phyloP scores from a whole-genome alignment of 2,329 filamentous ascomycete species.

The Karstenula rhodostoma region DNA sequence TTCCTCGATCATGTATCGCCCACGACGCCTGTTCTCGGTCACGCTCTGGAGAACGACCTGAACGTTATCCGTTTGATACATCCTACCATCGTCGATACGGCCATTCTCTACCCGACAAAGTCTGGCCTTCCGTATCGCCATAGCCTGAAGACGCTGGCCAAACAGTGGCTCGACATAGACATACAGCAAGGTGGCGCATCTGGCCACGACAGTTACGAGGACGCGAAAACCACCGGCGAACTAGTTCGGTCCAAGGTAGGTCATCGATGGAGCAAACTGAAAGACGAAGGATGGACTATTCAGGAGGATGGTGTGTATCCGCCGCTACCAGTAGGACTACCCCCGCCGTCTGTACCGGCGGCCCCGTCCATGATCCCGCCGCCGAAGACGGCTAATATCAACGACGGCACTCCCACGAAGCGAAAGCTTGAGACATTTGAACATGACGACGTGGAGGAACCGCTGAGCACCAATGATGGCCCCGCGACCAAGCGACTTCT shows the following conservation, averaged over 20 bases:
- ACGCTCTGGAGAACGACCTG: conserved; percentile 94
- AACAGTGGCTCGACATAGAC: conserved; percentile 72
- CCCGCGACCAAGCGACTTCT: conserved; percentile 36
- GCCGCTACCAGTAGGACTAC: conserved; percentile 34
- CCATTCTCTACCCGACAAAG: conserved; percentile 81
- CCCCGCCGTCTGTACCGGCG: conserved; percentile 21
- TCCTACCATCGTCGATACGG: conserved; percentile 83
- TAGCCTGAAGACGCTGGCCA: conserved; percentile 78
- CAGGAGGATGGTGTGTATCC: conserved; percentile 40
- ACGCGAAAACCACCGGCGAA: conserved; percentile 88
- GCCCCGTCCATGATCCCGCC: conserved; percentile 28
- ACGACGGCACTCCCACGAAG: conserved; percentile 29
- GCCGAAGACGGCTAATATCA: conserved; percentile 18
- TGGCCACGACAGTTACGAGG: conserved; percentile 93
- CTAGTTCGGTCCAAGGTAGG: conserved; percentile 76
- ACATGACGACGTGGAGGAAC: background rate
- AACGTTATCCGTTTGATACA: conserved; percentile 87
- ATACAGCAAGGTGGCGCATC: conserved; percentile 76
- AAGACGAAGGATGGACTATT: conserved; percentile 70
- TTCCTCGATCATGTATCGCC: conserved; percentile 80
- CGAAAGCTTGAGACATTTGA: conserved; percentile 31
- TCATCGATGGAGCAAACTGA: conserved; percentile 74
- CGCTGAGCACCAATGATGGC: conserved; percentile 18
- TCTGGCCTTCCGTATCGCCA: conserved; percentile 79
- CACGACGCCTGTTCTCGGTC: conserved; percentile 84